Conservation (phyloP, 129 eudicot genomes). For the Artemisia argyi region DNA sequence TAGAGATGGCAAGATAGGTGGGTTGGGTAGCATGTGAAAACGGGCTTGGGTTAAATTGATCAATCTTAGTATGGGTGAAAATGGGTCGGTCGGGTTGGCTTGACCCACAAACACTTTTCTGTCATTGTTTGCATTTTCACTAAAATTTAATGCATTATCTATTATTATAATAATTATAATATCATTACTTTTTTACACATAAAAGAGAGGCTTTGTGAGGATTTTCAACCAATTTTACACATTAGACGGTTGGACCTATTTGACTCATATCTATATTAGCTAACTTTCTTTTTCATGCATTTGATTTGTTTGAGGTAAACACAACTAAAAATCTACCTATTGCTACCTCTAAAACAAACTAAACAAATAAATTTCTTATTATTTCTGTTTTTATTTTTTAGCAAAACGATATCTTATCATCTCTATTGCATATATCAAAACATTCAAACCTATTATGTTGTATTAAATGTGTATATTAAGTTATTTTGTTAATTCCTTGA, state of each 20-base stretch:
- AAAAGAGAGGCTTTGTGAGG: too few species aligned
- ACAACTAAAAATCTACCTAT: background rate
- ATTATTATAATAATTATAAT: background rate
- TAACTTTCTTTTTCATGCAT: background rate
- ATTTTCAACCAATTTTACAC: background rate
- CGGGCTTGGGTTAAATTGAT: background rate
- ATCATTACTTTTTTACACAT: too few species aligned
- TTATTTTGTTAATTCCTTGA: background rate
- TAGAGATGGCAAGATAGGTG: background rate
- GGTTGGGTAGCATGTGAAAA: background rate
- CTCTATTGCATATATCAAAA: background rate
- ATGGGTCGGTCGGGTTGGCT: background rate
- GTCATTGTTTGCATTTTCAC: background rate
- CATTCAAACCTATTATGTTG: background rate
- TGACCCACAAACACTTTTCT: background rate
- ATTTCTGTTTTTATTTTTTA: background rate
- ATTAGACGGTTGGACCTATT: background rate
- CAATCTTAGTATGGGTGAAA: background rate
- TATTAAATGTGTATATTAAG: background rate
- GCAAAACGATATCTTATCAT: background rate
- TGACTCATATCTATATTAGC: background rate
- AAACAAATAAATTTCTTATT: conserved; percentile 9
- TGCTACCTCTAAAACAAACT: background rate
- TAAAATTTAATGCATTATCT: background rate
- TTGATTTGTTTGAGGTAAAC: background rate